Base-by-base conservation (phyloP, 345 rosid genomes). In the Eucalyptus grandis region DNA sequence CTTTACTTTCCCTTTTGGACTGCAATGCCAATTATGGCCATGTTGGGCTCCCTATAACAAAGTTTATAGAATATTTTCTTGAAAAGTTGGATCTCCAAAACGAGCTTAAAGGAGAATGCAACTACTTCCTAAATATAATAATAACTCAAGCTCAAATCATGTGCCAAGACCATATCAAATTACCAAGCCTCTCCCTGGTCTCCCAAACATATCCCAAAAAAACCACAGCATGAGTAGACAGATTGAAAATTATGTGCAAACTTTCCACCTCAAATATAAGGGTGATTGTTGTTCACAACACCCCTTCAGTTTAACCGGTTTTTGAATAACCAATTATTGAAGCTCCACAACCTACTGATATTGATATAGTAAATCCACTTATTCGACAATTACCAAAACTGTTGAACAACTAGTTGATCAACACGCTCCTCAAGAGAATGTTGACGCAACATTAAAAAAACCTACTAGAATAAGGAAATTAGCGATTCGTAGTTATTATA, bases 261-360 rank as follows among this genome's bases (percentile, higher is more conserved):
- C 8, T 8, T 51, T 51, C 2, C 54, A 51, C 54, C 22, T 51
- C 4, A 51, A 2, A 51, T 51, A 51, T 51, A 16, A 51, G 22
- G 22, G 17, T 51, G 9, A 6, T 1, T 51, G 22, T 51, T 51
- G 22, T 51, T 51, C 22, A 51, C 6, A 51, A 16, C 9, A 51
- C 4, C 22, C 54, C 2, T 51, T 17, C 2, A 51, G 2, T 51
- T 17, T 4, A 51, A 51, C 54, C 9, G 1, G 0, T 6, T 51
- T 6, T 51, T 51, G 22, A 51, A 51, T 2, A 51, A 51, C 22
- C 3, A 17, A 51, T 51, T 0, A 17, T 51, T 51, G 2, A 51
- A 51, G 1, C 54, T 51, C 21, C 22, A 51, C 22, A 51, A 7
- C 8, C 54, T 51, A 7, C 22, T 49, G 4, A 51, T 51, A 17